Evolutionary conservation across 345 rosid genomes (phyloP), one percentile per base, ranked within the genome.

Genomic region (Iberis pinnata): DNA sequence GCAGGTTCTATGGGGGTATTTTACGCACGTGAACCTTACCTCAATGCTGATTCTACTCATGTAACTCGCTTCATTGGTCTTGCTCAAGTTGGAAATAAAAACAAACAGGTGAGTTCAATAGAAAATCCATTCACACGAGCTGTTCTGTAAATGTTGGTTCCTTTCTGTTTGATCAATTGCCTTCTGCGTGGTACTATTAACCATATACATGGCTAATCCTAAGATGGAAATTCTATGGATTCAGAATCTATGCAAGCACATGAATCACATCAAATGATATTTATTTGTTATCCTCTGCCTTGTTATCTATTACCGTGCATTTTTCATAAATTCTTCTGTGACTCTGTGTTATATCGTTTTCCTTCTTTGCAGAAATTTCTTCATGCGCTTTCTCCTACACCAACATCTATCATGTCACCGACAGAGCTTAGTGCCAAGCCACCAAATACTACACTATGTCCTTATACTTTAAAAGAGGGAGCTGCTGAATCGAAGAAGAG

Each of bases 11-110:
- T 73, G 75, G 88, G 89, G 44, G 75, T 74, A 33, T 87, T 80
- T 74, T 90, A 82, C 71, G 80, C 89, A 31, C 96, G 98, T 37
- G 92, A 79, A 56, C 95, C 98, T 50, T 87, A 87, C 72, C 65
- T 70, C 57, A 90, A 87, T 42, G 25, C 53, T 51, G 92, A 79
- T 56, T 81, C 89, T 41, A 63, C 64, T 32, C 98, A 82, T 56
- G 86, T 79, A 42, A 90, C 95, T 51, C 95, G 98, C 35, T 90
- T 90, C 71, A 60, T 90, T 58, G 95, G 96, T 68, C 96, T 87
- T 76, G 96, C 95, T 47, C 58, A 79, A 16, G 88, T 87, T 74
- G 98, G 96, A 57, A 90, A 90, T 54, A 84, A 81, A 68, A 87
- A 76, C 47, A 90, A 90, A 67, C 96, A 87, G 87, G 98, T 90